Conservation (phyloP, 1,284 basidiomycete genomes). For the Sporisorium scitamineum region DNA sequence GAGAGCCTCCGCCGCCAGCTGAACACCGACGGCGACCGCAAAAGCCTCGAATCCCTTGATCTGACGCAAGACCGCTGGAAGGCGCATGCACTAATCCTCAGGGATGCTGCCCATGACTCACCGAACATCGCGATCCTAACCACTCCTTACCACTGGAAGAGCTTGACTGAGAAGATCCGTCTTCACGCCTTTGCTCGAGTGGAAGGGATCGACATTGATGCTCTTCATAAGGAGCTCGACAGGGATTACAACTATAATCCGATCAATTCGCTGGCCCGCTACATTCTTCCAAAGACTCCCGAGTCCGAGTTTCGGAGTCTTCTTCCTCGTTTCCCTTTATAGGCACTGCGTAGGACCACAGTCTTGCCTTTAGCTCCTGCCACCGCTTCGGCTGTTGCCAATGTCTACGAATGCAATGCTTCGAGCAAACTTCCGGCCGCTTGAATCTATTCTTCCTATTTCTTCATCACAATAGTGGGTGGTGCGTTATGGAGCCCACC, state of each 20-base stretch:
- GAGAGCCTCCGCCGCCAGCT: too few species aligned
- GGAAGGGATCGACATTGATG: neutral
- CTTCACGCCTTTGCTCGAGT: slow-evolving; percentile 13
- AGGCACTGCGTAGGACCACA: too few species aligned
- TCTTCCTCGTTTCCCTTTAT: neutral
- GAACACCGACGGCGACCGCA: neutral
- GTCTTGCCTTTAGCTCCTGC: too few species aligned
- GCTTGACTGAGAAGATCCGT: slow-evolving; percentile 4
- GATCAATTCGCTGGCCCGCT: slow-evolving; percentile 1
- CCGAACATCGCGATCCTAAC: slow-evolving; percentile 14
- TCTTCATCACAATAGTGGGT: too few species aligned
- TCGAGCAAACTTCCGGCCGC: too few species aligned
- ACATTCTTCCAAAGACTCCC: neutral
- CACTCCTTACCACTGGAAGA: slow-evolving; percentile 12
- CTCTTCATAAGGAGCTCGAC: neutral
- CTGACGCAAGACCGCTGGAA: slow-evolving; percentile 4
- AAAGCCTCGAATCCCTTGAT: neutral
- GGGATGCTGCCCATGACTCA: neutral
- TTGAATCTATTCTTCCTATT: too few species aligned
- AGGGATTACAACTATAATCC: neutral
- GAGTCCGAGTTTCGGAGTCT: slow-evolving; percentile 1
- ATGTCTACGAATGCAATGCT: too few species aligned
- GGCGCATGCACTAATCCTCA: slow-evolving; percentile 9
- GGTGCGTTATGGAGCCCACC: too few species aligned
- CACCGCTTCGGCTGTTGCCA: too few species aligned